Evolutionary conservation across 1,139 yeast species (phyloP).

Genomic region (Suhomyces anneliseae): DNA sequence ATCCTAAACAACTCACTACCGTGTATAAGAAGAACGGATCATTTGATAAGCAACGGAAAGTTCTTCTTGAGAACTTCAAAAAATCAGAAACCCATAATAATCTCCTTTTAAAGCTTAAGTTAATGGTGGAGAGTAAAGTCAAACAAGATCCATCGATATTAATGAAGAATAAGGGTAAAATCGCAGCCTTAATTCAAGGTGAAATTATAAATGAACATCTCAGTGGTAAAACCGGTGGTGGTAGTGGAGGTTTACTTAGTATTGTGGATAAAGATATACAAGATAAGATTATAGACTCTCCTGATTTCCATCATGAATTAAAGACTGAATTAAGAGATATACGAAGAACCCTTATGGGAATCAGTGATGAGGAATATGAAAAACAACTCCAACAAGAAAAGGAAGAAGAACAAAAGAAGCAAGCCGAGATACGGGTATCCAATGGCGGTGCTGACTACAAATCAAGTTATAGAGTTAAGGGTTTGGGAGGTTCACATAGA

Average conservation of each 20-base stretch:
- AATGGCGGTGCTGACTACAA: slow-evolving; percentile 17
- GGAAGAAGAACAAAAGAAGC: slow-evolving; percentile 11
- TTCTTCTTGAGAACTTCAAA: slow-evolving; percentile 45
- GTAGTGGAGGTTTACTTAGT: slow-evolving; percentile 22
- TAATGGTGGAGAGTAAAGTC: slow-evolving; percentile 48
- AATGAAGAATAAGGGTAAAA: slow-evolving; percentile 50
- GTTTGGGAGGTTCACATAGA: slow-evolving; percentile 20
- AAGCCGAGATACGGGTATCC: slow-evolving; percentile 1
- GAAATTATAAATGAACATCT: slow-evolving; percentile 33
- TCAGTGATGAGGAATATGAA: slow-evolving; percentile 44
- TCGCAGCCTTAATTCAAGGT: slow-evolving; percentile 56
- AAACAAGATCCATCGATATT: slow-evolving; percentile 51
- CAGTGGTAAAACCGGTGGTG: slow-evolving; percentile 9
- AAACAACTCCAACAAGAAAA: slow-evolving; percentile 20
- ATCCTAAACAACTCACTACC: slow-evolving; percentile 42
- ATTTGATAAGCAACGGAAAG: slow-evolving; percentile 49
- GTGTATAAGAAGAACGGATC: slow-evolving; percentile 52
- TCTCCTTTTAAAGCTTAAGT: slow-evolving; percentile 40
- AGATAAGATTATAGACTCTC: slow-evolving; percentile 47
- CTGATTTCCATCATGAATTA: slow-evolving; percentile 38
- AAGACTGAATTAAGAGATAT: slow-evolving; percentile 38
- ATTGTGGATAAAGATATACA: slow-evolving; percentile 50
- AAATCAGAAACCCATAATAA: slow-evolving; percentile 44
- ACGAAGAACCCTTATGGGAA: slow-evolving; percentile 33
- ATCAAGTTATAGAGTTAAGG: slow-evolving; percentile 29